Conservation (phyloP, 805 yeast species). For the Starmerella floricola region DNA sequence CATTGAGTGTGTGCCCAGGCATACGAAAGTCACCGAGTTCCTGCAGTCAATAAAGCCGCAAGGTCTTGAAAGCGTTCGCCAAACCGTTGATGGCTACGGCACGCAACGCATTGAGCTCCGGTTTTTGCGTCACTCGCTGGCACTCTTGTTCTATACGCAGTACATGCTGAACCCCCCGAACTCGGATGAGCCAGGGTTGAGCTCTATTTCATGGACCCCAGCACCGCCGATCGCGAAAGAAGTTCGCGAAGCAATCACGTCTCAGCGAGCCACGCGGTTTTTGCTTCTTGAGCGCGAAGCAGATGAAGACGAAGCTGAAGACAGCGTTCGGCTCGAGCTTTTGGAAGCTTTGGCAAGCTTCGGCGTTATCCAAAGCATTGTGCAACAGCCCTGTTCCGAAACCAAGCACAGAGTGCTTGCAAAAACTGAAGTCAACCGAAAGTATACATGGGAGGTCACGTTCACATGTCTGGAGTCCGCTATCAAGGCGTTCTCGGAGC, state of each 20-base stretch:
- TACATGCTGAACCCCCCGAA: slow-evolving; percentile 73
- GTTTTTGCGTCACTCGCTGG: slow-evolving; percentile 78
- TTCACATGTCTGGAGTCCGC: slow-evolving; percentile 33
- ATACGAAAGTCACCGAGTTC: slow-evolving; percentile 65
- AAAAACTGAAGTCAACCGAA: slow-evolving; percentile 64
- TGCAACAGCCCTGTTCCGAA: slow-evolving; percentile 22
- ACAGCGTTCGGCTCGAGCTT: slow-evolving; percentile 32
- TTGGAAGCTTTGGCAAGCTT: slow-evolving; percentile 49
- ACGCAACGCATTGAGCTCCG: slow-evolving; percentile 35
- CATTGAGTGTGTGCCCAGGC: slow-evolving; percentile 77
- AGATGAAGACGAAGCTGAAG: slow-evolving; percentile 52
- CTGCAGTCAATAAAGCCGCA: slow-evolving; percentile 61
- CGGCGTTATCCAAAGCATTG: slow-evolving; percentile 78
- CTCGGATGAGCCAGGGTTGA: slow-evolving; percentile 61
- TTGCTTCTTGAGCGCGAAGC: slow-evolving; percentile 77
- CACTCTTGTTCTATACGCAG: slow-evolving; percentile 84
- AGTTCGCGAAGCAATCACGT: slow-evolving; percentile 61
- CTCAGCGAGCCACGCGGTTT: slow-evolving; percentile 76
- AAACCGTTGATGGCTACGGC: neutral
- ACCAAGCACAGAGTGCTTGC: neutral
- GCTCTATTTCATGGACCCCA: slow-evolving; percentile 89
- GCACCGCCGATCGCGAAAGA: slow-evolving; percentile 61
- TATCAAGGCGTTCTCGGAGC: slow-evolving; percentile 66
- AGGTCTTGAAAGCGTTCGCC: slow-evolving; percentile 5
- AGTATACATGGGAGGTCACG: neutral